Evolutionary conservation across 495 filamentous ascomycete species (phyloP).

Genomic region (Aspergillus taichungensis): DNA sequence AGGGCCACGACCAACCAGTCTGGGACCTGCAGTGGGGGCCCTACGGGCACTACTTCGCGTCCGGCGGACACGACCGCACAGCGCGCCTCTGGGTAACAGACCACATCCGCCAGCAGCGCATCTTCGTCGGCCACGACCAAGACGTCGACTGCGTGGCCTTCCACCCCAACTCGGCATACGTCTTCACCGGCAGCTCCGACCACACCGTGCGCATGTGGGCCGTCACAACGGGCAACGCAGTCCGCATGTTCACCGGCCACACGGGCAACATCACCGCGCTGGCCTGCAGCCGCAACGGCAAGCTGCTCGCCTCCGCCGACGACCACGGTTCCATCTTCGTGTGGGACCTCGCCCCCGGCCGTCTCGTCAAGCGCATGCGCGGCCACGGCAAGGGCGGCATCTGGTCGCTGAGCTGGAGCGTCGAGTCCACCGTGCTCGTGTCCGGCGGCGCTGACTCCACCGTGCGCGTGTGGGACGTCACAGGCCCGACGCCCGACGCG

Average conservation of each 20-base stretch:
- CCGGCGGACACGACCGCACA: conserved; percentile 76
- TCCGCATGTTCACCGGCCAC: conserved; percentile 89
- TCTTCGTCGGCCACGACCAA: conserved; percentile 86
- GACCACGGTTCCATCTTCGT: conserved; percentile 76
- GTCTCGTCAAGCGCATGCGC: conserved; percentile 79
- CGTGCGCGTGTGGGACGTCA: conserved; percentile 88
- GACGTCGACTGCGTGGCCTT: conserved; percentile 78
- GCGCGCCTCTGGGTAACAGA: conserved; percentile 86
- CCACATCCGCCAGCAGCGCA: conserved; percentile 77
- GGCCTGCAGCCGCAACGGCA: conserved; percentile 77
- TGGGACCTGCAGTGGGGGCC: conserved; percentile 89
- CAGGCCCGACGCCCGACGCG: conserved; percentile 48
- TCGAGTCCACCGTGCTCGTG: conserved; percentile 78
- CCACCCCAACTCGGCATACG: conserved; percentile 86
- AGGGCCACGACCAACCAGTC: conserved; percentile 78
- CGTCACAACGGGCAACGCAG: conserved; percentile 71
- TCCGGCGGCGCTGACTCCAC: conserved; percentile 90
- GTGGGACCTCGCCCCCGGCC: conserved; percentile 82
- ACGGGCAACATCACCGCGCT: conserved; percentile 73
- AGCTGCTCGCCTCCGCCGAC: conserved; percentile 80
- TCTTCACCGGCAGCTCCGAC: conserved; percentile 85
- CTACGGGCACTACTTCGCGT: conserved; percentile 91
- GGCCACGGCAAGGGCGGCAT: conserved; percentile 92
- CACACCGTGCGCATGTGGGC: conserved; percentile 96
- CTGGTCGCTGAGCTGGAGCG: conserved; percentile 83